A percentile compares a stretch with the other conserved stretches of the same genome.
Evolutionary conservation across 768 basidiomycete genomes (phyloP).

Genomic region (Leccinum barrowsii): DNA sequence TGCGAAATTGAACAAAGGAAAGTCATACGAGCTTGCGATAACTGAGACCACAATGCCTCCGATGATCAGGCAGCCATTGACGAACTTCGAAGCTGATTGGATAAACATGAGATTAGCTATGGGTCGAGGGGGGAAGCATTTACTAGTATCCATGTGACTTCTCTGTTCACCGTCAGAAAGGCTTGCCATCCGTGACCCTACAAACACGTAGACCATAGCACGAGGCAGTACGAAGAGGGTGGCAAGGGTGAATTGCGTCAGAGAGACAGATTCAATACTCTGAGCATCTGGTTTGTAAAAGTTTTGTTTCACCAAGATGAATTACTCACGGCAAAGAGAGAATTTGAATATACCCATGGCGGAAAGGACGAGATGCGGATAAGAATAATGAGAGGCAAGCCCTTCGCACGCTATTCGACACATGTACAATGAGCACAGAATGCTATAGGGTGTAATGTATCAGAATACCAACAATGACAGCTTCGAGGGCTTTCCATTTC

Average conservation of each 20-base stretch:
- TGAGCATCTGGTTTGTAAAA: conserved; percentile 27
- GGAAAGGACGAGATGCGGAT: conserved; percentile 81
- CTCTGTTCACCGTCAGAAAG: conserved; percentile 77
- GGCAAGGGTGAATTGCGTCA: conserved; percentile 75
- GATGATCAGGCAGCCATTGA: conserved; percentile 59
- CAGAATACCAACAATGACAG: conserved; percentile 55
- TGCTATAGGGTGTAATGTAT: not conserved
- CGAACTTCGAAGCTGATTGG: conserved; percentile 53
- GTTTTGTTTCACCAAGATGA: not conserved
- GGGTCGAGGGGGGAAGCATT: conserved; percentile 18
- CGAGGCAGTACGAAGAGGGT: conserved; percentile 72
- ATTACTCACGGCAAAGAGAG: conserved; percentile 66
- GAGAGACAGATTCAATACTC: conserved; percentile 69
- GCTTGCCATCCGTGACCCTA: conserved; percentile 70
- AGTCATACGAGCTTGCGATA: conserved; percentile 62
- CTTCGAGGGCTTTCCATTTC: conserved; percentile 76
- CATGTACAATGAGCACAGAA: not conserved
- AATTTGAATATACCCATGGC: conserved; percentile 85
- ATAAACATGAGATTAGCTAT: conserved; percentile 8
- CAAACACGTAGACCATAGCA: conserved; percentile 67
- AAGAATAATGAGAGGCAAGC: conserved; percentile 76
- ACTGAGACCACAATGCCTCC: conserved; percentile 57
- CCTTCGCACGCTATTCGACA: conserved; percentile 56
- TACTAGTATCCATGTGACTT: conserved; percentile 71
- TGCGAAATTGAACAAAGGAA: conserved; percentile 4